Evolutionary conservation across 352 stramenopile genomes (phyloP).

Genomic region (Phytophthora hybrid): DNA sequence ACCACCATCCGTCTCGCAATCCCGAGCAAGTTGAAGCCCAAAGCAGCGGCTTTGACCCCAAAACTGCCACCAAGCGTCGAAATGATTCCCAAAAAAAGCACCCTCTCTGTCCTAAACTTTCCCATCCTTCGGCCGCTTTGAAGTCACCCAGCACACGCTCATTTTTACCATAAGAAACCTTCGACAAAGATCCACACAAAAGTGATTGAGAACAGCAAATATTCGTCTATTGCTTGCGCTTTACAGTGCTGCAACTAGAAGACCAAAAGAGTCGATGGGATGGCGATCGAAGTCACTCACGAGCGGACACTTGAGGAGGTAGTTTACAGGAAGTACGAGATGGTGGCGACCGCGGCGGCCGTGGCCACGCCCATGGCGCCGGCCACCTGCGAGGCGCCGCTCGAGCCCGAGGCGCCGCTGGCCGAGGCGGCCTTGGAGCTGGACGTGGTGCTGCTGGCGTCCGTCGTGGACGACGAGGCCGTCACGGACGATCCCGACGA

Average conservation of each 20-base stretch:
- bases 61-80: slow-evolving; percentile 15
- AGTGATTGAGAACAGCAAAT: slow-evolving; percentile 21
- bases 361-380: slow-evolving; percentile 32
- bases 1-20: slow-evolving; percentile 11
- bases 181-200: neutral
- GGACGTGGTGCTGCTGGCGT: slow-evolving; percentile 8
- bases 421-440: slow-evolving; percentile 15
- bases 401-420: slow-evolving; percentile 31
- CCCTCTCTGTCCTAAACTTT: slow-evolving; percentile 4
- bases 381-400: slow-evolving; percentile 30
- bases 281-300: neutral
- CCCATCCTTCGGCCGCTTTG: neutral
- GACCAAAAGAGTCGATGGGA: neutral
- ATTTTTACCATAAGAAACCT: too few relatives aligned
- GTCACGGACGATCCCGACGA: slow-evolving; percentile 20
- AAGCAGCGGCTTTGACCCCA: neutral
- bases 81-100: slow-evolving; percentile 21
- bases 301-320: slow-evolving; percentile 8
- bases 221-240: slow-evolving; percentile 34
- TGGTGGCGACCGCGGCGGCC: slow-evolving; percentile 22
- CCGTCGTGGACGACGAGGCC: slow-evolving; percentile 11
- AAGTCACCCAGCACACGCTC: too few relatives aligned
- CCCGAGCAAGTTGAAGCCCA: slow-evolving; percentile 12
- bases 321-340: slow-evolving; percentile 42
- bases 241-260: slow-evolving; percentile 27